Evolutionary conservation across 2,329 filamentous ascomycete species (phyloP).

Genomic region (Apiospora aurea): DNA sequence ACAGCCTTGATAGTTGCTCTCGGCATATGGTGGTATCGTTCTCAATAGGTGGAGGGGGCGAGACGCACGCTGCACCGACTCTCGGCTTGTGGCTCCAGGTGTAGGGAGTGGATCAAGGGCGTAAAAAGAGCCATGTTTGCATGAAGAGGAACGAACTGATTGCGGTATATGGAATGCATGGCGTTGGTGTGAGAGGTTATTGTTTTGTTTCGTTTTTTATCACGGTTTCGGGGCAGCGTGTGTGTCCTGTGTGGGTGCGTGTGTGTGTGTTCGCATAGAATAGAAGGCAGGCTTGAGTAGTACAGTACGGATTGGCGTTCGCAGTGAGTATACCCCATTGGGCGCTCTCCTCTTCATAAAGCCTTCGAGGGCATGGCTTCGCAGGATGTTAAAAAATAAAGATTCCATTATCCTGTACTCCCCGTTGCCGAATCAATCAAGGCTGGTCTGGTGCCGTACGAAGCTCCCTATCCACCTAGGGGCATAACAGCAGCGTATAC

Average conservation of each 20-base stretch:
- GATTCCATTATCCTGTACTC: not conserved
- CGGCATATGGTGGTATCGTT: conserved; percentile 54
- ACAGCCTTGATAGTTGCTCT: conserved; percentile 51
- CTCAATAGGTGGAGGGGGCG: conserved; percentile 31
- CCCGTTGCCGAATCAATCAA: not conserved
- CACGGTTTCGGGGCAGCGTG: not conserved
- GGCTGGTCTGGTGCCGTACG: not conserved
- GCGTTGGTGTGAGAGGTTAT: conserved; percentile 5
- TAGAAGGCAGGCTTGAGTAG: not conserved
- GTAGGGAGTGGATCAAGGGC: not conserved
- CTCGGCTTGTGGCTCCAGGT: not conserved
- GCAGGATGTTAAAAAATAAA: not conserved
- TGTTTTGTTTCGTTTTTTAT: not conserved
- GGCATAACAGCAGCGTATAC: not conserved
- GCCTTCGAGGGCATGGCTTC: not conserved
- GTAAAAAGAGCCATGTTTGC: not conserved
- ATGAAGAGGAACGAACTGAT: not conserved
- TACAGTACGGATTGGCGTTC: not conserved
- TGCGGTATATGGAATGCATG: conserved; percentile 5
- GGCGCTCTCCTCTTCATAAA: not conserved
- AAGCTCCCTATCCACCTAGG: not conserved
- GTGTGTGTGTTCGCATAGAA: not conserved
- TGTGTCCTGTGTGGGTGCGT: not conserved
- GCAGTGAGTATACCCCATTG: not conserved
- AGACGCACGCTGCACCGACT: not conserved